Base-by-base conservation (phyloP, 768 basidiomycete genomes). In the Tulasnella sp. region DNA sequence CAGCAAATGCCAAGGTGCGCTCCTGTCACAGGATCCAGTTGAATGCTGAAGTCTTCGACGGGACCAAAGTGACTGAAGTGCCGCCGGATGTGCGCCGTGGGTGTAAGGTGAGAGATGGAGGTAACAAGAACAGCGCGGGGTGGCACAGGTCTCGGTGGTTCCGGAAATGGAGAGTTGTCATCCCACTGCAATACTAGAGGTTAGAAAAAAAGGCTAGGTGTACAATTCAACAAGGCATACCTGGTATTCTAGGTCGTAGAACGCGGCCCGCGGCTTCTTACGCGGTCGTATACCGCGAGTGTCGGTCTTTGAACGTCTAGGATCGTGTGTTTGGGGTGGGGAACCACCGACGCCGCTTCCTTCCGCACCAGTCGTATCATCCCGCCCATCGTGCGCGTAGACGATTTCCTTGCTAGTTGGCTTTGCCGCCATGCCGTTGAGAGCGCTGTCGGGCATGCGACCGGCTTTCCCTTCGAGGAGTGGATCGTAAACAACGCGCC, bases 1-100 rank as follows among this genome's bases (percentile, higher is more conserved):
- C 86, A 87, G 47, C 93, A 86, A 47, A 98, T 86, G 2, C 95
- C 95, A 1, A 97, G 85, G 1, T 89, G 86, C 65, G 87, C 89
- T 3, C 94, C 95, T n/a, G 88, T 92, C 67, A 84, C 83, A 72
- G 85, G 84, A 80, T 96, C 91, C 73, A 90, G 86, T 76, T 94
- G 90, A 12, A 88, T 84, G 72, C 95, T 92, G 72, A 92, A 88
- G 3, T 87, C 84, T 6, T 81, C 71, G 72, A 95, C 81, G 17
- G 81, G 78, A 1, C 94, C 95, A 77, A 90, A 83, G 9, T 81
- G 74, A 5, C 83, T 77, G 77, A 96, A 89, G 77, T 90, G 86
- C 3, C 86, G 83, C 29, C 87, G 85, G 69, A 97, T 86, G 42
- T 86, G 82, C 39, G 84, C 81, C 52, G 84, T 85, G 1, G 92